phyloP scores from a whole-genome alignment of 2,329 filamentous ascomycete genomes.

The Erysiphe pulchra region DNA sequence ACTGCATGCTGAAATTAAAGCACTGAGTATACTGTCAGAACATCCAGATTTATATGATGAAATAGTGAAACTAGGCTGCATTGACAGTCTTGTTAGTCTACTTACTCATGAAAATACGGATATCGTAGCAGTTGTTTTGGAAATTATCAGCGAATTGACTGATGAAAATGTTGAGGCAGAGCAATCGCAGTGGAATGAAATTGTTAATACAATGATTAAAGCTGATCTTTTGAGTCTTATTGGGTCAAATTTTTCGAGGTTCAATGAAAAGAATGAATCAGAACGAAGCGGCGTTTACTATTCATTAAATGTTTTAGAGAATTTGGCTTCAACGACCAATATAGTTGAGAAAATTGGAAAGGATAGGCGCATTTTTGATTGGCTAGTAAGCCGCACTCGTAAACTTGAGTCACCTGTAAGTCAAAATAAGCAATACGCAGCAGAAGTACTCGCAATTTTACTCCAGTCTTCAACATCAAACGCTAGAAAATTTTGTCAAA shows the following conservation, averaged over 20 bases:
- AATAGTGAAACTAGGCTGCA: conserved; percentile 50
- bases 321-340: conserved; percentile 44
- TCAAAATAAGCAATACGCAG: conserved; percentile 89
- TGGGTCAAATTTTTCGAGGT: conserved; percentile 49
- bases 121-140: conserved; percentile 73
- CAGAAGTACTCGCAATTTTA: conserved; percentile 75
- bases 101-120: conserved; percentile 92
- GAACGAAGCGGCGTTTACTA: conserved; percentile 77
- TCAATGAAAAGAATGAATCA: conserved; percentile 49
- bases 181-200: conserved; percentile 51
- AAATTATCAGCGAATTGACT: conserved; percentile 73
- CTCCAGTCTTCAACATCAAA: conserved; percentile 49
- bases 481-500: conserved; percentile 30
- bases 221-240: conserved; percentile 51
- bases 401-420: conserved; percentile 39
- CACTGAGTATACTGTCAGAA: conserved; percentile 63
- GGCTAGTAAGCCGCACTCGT: conserved; percentile 54
- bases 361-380: conserved; percentile 42
- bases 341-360: conserved; percentile 47
- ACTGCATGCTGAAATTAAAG: conserved; percentile 69
- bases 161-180: conserved; percentile 76
- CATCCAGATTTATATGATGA: conserved; percentile 63
- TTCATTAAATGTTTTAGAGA: conserved; percentile 60
- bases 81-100: conserved; percentile 49
- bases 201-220: conserved; percentile 42